Conservation (phyloP, 371 early-diverging fungal species). For the Blakeslea trispora region DNA sequence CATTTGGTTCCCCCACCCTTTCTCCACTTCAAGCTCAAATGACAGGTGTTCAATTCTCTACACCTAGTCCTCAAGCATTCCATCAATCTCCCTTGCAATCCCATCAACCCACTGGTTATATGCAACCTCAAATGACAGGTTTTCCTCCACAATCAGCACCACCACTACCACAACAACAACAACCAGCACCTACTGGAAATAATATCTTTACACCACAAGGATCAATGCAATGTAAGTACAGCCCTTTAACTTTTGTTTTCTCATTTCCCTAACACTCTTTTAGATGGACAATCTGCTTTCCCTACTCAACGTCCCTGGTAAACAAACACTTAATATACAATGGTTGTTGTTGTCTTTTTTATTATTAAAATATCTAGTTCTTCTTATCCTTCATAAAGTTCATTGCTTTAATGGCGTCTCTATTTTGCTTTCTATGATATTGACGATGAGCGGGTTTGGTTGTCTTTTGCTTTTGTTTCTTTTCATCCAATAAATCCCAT, state of each 20-base stretch:
- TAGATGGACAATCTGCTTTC: conserved; percentile 32
- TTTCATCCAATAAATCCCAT: conserved; percentile 81
- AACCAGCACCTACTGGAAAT: too few relatives aligned
- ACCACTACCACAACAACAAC: conserved; percentile 17
- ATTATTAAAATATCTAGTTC: conserved; percentile 53
- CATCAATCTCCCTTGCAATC: conserved; percentile 37
- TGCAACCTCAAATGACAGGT: conserved; percentile 30
- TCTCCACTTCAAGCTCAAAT: conserved; percentile 38
- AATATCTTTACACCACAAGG: conserved; percentile 36
- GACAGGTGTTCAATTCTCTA: conserved; percentile 29
- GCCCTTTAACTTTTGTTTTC: not conserved
- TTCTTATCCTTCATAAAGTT: conserved; percentile 84
- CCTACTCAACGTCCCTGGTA: conserved; percentile 30
- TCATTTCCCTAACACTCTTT: not conserved
- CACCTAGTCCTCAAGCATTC: conserved; percentile 44
- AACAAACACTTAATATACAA: too few relatives aligned
- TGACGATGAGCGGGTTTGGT: conserved; percentile 57
- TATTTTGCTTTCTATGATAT: conserved; percentile 66
- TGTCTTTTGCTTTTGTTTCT: conserved; percentile 51
- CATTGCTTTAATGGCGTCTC: conserved; percentile 67
- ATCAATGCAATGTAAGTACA: conserved; percentile 38
- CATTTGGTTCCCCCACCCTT: conserved; percentile 53
- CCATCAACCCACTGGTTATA: conserved; percentile 26
- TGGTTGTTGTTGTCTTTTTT: too few relatives aligned
- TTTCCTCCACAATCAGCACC: conserved; percentile 9